Evolutionary conservation across 495 filamentous ascomycete genomes (phyloP).

Genomic region (Penicillium cinerascens): DNA sequence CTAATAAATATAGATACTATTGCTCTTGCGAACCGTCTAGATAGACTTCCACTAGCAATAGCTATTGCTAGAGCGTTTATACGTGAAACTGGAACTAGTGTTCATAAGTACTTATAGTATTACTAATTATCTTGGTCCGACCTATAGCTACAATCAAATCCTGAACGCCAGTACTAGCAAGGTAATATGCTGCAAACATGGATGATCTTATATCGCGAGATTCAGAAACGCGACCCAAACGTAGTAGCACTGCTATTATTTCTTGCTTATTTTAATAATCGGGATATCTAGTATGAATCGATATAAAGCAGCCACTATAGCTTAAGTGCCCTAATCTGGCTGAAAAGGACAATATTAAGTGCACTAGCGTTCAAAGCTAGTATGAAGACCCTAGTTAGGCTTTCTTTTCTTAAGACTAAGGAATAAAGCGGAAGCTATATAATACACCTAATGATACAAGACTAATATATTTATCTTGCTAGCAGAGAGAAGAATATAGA

Average conservation of each 20-base stretch:
- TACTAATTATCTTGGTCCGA: constrained; percentile 42
- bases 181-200: constrained; percentile 44
- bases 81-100: constrained; percentile 28
- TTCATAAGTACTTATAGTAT: constrained; percentile 34
- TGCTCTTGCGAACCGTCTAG: constrained; percentile 26
- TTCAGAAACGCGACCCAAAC: constrained; percentile 30
- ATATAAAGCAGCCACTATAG: constrained; percentile 12
- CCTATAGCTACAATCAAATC: constrained; percentile 26
- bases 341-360: constrained; percentile 21
- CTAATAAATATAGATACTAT: constrained; percentile 20
- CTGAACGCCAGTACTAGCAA: constrained; percentile 30
- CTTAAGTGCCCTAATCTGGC: constrained; percentile 24
- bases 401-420: constrained; percentile 29
- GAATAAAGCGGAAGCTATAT: constrained; percentile 28
- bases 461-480: constrained; percentile 29
- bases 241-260: constrained; percentile 40
- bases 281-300: constrained; percentile 51
- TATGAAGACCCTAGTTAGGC: constrained; percentile 27
- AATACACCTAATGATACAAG: constrained; percentile 33
- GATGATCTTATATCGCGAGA: constrained; percentile 39
- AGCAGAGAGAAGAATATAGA: constrained; percentile 4
- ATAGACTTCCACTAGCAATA: constrained; percentile 43
- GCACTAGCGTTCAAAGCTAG: constrained; percentile 27
- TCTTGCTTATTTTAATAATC: constrained; percentile 47
- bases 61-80: constrained; percentile 41